These are phyloP conservation scores for Candida dubliniensis DNA, from an alignment of 1,139 yeast genomes.

Conservation along the genomic window DNA sequence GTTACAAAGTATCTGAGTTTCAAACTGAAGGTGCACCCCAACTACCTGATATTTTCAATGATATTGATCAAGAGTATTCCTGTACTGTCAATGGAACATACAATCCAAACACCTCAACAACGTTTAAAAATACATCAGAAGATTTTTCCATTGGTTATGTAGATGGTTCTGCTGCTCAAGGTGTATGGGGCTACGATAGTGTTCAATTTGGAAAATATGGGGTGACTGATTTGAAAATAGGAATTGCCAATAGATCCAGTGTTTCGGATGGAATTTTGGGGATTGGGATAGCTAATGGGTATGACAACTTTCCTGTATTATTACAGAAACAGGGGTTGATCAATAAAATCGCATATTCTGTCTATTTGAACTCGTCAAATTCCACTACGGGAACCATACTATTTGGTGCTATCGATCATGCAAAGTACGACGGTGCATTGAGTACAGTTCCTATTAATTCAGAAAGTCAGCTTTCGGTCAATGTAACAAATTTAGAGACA, in stretches of 20 bases:
- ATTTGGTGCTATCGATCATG: constrained; percentile 60
- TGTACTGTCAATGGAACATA: constrained; percentile 15
- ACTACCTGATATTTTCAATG: constrained; percentile 11
- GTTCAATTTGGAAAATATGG: constrained; percentile 19
- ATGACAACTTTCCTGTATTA: constrained; percentile 28
- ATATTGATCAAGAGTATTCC: constrained; percentile 7
- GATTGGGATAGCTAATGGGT: constrained; percentile 24
- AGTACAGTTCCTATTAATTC: constrained; percentile 24
- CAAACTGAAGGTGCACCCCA: constrained; percentile 6
- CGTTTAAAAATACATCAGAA: constrained; percentile 3
- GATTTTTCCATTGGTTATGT: constrained; percentile 41
- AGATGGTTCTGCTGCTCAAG: constrained; percentile 33
- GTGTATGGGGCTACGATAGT: constrained; percentile 66
- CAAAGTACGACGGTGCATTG: constrained; percentile 50
- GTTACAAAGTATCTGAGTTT: constrained; percentile 39
- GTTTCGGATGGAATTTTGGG: constrained; percentile 51
- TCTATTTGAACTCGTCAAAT: constrained; percentile 41
- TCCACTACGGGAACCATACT: constrained; percentile 41
- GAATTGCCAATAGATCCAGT: constrained; percentile 44
- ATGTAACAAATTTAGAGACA: constrained; percentile 2
- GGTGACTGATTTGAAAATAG: constrained; percentile 47
- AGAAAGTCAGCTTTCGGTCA: neutral
- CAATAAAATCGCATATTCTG: constrained; percentile 51
- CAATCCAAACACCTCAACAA: constrained; percentile 8
- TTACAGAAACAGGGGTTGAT: constrained; percentile 46